A percentile compares a stretch with the other conserved stretches of the same genome.
phyloP scores from a whole-genome alignment of 2,329 filamentous ascomycete species.

The Aspergillus clavatus region DNA sequence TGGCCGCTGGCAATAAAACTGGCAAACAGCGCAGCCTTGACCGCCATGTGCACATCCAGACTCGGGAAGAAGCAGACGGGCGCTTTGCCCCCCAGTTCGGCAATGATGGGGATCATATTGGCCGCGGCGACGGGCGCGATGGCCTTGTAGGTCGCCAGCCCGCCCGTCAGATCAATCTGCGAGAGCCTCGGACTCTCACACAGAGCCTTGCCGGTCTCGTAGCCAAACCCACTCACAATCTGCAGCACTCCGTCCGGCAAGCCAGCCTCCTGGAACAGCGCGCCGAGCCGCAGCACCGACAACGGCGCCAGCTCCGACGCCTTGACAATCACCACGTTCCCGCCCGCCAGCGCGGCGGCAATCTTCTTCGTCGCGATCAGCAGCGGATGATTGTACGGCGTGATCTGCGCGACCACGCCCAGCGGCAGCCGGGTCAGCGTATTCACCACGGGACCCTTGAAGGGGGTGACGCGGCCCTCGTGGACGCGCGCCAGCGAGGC shows the following conservation, averaged over 20 bases:
- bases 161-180: slow-evolving; percentile 35
- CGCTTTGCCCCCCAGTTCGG: slow-evolving; percentile 37
- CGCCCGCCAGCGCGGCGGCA: slow-evolving; percentile 37
- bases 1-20: slow-evolving; percentile 53
- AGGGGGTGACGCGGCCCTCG: slow-evolving; percentile 62
- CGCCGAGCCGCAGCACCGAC: slow-evolving; percentile 38
- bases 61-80: slow-evolving; percentile 32
- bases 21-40: slow-evolving; percentile 36
- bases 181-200: slow-evolving; percentile 27
- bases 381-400: slow-evolving; percentile 38
- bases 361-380: slow-evolving; percentile 38
- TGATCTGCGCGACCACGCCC: slow-evolving; percentile 39
- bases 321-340: slow-evolving; percentile 39
- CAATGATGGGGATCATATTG: slow-evolving; percentile 32
- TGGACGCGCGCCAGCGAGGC: slow-evolving; percentile 63
- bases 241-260: slow-evolving; percentile 42
- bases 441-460: slow-evolving; percentile 41
- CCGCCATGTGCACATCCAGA: slow-evolving; percentile 27
- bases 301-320: slow-evolving; percentile 42
- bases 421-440: slow-evolving; percentile 34
- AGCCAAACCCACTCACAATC: slow-evolving; percentile 51
- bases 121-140: slow-evolving; percentile 29
- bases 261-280: slow-evolving; percentile 40
- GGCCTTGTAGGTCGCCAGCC: slow-evolving; percentile 28
- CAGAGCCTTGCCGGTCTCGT: slow-evolving; percentile 38